Percentiles rank a stretch among this genome's conserved stretches.
Conservation (phyloP, 306 rosid species). For the Vigna angularis region DNA sequence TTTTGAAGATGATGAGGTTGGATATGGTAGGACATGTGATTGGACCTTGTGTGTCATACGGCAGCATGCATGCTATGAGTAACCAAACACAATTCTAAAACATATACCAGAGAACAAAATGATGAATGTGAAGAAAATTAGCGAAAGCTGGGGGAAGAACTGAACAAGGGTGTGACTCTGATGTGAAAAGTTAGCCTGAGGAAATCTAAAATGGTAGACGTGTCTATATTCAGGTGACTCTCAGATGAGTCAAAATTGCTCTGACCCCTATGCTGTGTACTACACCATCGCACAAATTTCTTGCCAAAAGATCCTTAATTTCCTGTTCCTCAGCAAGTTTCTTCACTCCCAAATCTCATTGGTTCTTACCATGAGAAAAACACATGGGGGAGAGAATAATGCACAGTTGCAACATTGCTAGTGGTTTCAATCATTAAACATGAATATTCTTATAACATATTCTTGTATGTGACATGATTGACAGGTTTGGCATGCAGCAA, state of each 20-base stretch:
- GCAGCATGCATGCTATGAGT: constrained; percentile 16
- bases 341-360: constrained; percentile 27
- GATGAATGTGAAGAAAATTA: constrained; percentile 32
- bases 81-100: background rate
- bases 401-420: background rate
- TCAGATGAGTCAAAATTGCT: no score
- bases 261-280: no score
- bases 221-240: no score
- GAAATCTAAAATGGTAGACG: constrained; percentile 23
- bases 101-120: background rate
- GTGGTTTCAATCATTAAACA: constrained; percentile 37
- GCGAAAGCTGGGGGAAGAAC: background rate
- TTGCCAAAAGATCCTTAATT: background rate
- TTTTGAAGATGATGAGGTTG: no score
- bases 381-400: background rate
- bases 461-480: constrained; percentile 1
- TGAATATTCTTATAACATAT: constrained; percentile 11
- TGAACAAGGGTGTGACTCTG: constrained; percentile 18
- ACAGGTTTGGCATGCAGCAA: background rate
- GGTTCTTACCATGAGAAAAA: constrained; percentile 1
- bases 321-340: constrained; percentile 21
- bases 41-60: constrained; percentile 16
- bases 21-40: background rate
- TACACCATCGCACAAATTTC: no score
- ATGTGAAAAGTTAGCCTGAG: constrained; percentile 48